Evolutionary conservation across 1,284 basidiomycete genomes (phyloP), one percentile per base, ranked within the genome.

Genomic region (Gomphus bonarii): DNA sequence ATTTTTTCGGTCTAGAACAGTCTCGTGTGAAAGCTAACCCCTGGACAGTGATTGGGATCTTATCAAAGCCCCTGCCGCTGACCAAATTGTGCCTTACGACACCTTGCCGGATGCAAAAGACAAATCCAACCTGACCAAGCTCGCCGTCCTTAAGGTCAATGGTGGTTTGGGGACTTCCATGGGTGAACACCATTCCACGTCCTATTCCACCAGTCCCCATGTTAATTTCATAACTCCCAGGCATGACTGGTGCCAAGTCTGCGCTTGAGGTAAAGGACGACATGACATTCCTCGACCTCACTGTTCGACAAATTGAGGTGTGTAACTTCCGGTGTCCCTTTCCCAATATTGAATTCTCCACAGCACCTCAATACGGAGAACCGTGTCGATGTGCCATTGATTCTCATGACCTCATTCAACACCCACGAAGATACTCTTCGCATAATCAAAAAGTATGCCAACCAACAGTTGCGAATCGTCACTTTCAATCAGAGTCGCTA

Each of bases 391-490:
- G 95, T 98, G 49, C 95, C 95, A 14, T 91, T 99, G 70, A 95
- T 98, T 74, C 85, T 99, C 69, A 99, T 99, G 95, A 98, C 97
- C 69, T 97, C 94, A 62, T 98, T 99, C 85, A 98, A 99, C 80
- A 98, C 97, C 44, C 95, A 95, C 71, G 93, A 95, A 55, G 94
- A 97, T 71, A 97, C 94, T 50, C 81, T 92, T 59, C 88, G 95
- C 61, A 97, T 98, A 77, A 99, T 99, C 76, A 97, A 98, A 74
- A 99, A 99, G 76, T 99, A 99, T 74, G 92, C 88, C 56, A 98
- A 98, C 79, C 94, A 97, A 76, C 94, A 95, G 71, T 82, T 97
- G 65, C 87, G 91, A 70, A 94, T 95, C 70, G 89, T 89, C 60
- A 92, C 89, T 59, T 97, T 97, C 83, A 98, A 99, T 77, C 97